Conservation (phyloP, 2,329 filamentous ascomycete genomes). For the Penicillium sp. region DNA sequence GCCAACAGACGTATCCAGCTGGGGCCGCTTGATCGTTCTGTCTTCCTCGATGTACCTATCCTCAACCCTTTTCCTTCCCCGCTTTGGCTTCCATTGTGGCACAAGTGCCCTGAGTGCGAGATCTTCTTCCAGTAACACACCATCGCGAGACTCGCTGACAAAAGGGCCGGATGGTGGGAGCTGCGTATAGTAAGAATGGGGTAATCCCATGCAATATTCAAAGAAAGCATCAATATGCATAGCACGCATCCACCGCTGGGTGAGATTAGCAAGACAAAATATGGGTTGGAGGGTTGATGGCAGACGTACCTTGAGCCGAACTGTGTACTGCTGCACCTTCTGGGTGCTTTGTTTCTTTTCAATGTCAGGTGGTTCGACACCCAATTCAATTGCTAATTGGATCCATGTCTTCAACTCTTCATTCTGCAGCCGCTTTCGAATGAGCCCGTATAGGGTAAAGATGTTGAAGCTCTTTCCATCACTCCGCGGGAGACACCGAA, state of each 20-base stretch:
- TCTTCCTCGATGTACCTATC: slow-evolving; percentile 60
- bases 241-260: slow-evolving; percentile 88
- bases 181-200: slow-evolving; percentile 75
- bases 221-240: slow-evolving; percentile 96
- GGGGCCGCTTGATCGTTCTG: slow-evolving; percentile 55
- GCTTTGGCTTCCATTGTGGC: slow-evolving; percentile 66
- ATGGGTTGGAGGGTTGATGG: background rate
- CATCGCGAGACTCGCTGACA: slow-evolving; percentile 68
- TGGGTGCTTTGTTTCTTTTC: slow-evolving; percentile 85
- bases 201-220: slow-evolving; percentile 76
- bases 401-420: slow-evolving; percentile 93
- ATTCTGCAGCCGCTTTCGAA: slow-evolving; percentile 66
- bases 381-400: slow-evolving; percentile 79
- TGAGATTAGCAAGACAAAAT: slow-evolving; percentile 7
- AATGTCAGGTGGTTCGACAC: slow-evolving; percentile 77
- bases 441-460: slow-evolving; percentile 72
- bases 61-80: slow-evolving; percentile 61
- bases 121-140: slow-evolving; percentile 81
- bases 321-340: slow-evolving; percentile 92
- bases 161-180: slow-evolving; percentile 66
- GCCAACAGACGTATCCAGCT: slow-evolving; percentile 56
- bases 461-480: slow-evolving; percentile 83
- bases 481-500: slow-evolving; percentile 77
- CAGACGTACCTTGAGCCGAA: slow-evolving; percentile 72
- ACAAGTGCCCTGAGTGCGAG: slow-evolving; percentile 80